These are phyloP conservation scores for Filobasidium floriforme DNA, from an alignment of 768 basidiomycete species.

Conservation along the genomic window DNA sequence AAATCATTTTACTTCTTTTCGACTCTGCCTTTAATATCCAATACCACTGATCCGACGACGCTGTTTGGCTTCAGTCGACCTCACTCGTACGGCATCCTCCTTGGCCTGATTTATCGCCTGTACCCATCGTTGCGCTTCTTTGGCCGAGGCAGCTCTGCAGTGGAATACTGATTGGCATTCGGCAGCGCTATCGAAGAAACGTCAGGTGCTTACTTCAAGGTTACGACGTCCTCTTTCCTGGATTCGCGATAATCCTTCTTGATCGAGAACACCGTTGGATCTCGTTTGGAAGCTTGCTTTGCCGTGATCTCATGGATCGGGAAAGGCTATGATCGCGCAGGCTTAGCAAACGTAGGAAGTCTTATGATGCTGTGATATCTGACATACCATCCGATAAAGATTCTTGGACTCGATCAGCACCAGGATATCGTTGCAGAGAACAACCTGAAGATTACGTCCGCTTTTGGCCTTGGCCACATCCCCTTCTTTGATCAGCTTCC, in stretches of 20 bases:
- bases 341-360: not conserved
- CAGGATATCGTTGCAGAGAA: constrained; percentile 83
- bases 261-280: constrained; percentile 52
- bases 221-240: constrained; percentile 64
- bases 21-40: constrained; percentile 10
- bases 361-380: not conserved
- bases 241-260: constrained; percentile 55
- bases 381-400: constrained; percentile 72
- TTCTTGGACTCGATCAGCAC: constrained; percentile 71
- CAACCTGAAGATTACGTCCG: constrained; percentile 63
- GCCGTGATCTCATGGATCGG: constrained; percentile 44
- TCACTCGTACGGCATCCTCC: constrained; percentile 8
- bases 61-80: constrained; percentile 3
- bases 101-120: constrained; percentile 15
- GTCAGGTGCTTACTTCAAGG: constrained; percentile 26
- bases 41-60: constrained; percentile 14
- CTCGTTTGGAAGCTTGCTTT: constrained; percentile 24
- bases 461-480: constrained; percentile 72
- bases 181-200: not conserved
- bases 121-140: constrained; percentile 25
- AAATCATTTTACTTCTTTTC: too few species aligned
- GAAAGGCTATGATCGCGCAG: constrained; percentile 52
- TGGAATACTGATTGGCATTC: not conserved
- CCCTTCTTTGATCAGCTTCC: constrained; percentile 73
- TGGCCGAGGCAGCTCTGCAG: constrained; percentile 19